Evolutionary conservation across 371 early-diverging fungal genomes (phyloP).

Genomic region (Mortierella sp.): DNA sequence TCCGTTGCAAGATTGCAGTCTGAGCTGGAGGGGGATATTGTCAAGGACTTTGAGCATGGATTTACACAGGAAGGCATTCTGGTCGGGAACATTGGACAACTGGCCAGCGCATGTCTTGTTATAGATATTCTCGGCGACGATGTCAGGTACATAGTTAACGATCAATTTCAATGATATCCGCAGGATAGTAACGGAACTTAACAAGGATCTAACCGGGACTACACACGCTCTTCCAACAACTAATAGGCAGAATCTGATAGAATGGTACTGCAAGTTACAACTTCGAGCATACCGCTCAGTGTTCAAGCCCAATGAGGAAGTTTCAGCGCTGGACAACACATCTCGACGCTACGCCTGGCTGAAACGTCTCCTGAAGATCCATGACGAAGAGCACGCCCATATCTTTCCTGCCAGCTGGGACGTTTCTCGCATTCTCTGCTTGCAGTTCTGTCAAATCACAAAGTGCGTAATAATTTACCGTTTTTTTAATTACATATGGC

Average conservation of each 20-base stretch:
- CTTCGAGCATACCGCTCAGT: constrained; percentile 88
- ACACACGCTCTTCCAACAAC: neutral
- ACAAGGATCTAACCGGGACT: neutral
- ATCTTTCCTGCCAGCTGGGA: constrained; percentile 90
- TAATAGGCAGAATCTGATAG: constrained; percentile 69
- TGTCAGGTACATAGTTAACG: constrained; percentile 66
- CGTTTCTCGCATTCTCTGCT: constrained; percentile 78
- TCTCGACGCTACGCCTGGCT: constrained; percentile 95
- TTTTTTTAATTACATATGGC: neutral
- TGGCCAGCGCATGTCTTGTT: constrained; percentile 86
- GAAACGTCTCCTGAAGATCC: constrained; percentile 85
- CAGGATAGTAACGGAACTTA: neutral
- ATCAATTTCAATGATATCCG: neutral
- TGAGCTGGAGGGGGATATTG: constrained; percentile 78
- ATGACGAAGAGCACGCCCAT: constrained; percentile 86
- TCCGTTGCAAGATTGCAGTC: constrained; percentile 73
- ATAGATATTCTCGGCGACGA: constrained; percentile 79
- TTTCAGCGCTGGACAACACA: constrained; percentile 87
- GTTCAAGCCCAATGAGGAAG: constrained; percentile 85
- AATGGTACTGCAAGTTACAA: constrained; percentile 87
- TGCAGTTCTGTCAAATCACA: constrained; percentile 88
- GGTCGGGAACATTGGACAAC: constrained; percentile 63
- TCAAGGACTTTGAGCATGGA: constrained; percentile 81
- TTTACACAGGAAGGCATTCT: constrained; percentile 68
- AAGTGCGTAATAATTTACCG: constrained; percentile 48